A percentile compares a stretch with the other conserved stretches of the same genome.
Evolutionary conservation across 23 red algal genomes (phyloP).

Genomic region (Chondrus crispus): DNA sequence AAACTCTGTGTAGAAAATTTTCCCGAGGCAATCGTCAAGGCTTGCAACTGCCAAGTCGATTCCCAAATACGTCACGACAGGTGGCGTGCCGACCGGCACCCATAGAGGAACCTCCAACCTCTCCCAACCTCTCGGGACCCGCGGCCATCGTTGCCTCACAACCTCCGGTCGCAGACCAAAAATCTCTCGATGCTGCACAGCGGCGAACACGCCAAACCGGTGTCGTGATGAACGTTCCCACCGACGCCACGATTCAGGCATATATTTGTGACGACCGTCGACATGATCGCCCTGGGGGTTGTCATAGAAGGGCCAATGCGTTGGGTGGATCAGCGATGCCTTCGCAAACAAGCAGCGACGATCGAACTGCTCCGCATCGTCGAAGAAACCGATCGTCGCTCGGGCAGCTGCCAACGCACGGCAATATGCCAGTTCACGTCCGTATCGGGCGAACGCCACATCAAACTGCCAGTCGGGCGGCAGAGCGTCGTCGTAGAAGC

Average conservation of each 20-base stretch:
- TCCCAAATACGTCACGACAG: neutral
- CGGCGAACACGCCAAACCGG: neutral
- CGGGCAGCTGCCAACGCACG: too few species aligned
- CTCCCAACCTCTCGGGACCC: neutral
- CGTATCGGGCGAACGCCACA: neutral
- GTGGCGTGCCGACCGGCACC: neutral
- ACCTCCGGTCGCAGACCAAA: neutral
- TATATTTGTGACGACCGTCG: neutral
- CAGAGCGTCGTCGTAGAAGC: too few species aligned
- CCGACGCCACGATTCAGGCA: neutral
- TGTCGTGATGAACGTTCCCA: neutral
- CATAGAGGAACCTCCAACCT: neutral
- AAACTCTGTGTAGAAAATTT: neutral
- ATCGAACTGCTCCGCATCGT: too few species aligned
- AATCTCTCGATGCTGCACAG: neutral
- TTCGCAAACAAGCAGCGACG: too few species aligned
- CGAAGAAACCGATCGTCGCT: too few species aligned
- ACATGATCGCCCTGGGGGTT: neutral
- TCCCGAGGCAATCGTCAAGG: too few species aligned
- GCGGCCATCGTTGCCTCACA: neutral
- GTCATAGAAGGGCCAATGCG: neutral
- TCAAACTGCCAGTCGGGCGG: neutral
- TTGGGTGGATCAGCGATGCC: neutral
- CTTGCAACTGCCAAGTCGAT: too few species aligned
- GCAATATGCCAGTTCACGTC: neutral